Percentiles rank a stretch among this genome's conserved stretches.
Conservation (phyloP, 2,329 filamentous ascomycete species). For the Rhinocladiella mackenziei region DNA sequence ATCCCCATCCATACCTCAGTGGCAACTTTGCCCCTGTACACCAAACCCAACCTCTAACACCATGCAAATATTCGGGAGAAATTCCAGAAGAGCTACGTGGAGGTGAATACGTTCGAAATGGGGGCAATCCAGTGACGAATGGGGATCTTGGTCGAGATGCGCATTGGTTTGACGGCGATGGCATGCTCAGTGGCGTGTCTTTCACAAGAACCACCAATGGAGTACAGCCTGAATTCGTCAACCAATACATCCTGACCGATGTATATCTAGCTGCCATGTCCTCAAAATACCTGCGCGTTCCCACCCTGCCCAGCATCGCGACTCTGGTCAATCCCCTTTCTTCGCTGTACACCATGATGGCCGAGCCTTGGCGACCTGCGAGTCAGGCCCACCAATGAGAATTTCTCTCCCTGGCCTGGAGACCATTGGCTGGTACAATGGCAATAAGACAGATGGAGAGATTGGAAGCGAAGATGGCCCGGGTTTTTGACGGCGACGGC, state of each 20-base stretch:
- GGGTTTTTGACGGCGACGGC: conserved; percentile 54
- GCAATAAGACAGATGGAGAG: conserved; percentile 49
- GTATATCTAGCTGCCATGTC: conserved; percentile 55
- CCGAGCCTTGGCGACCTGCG: conserved; percentile 64
- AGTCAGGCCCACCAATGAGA: conserved; percentile 66
- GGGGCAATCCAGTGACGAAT: conserved; percentile 63
- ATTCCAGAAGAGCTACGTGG: conserved; percentile 64
- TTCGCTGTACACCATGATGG: conserved; percentile 59
- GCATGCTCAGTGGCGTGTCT: conserved; percentile 66
- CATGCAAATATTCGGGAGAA: conserved; percentile 54
- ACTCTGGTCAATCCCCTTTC: conserved; percentile 60
- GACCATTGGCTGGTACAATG: conserved; percentile 69
- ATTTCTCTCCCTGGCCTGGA: conserved; percentile 60
- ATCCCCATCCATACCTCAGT: conserved; percentile 48
- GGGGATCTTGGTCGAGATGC: conserved; percentile 58
- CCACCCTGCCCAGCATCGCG: conserved; percentile 64
- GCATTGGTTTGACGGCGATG: conserved; percentile 73
- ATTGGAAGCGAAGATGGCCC: conserved; percentile 27
- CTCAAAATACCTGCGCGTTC: conserved; percentile 47
- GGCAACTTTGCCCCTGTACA: conserved; percentile 69
- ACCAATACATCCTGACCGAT: conserved; percentile 66
- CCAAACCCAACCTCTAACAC: conserved; percentile 52
- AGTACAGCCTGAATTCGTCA: conserved; percentile 62
- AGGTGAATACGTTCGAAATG: conserved; percentile 69
- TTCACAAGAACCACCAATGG: conserved; percentile 48